Conservation (phyloP, 345 rosid species). For the Salix arbutifolia region DNA sequence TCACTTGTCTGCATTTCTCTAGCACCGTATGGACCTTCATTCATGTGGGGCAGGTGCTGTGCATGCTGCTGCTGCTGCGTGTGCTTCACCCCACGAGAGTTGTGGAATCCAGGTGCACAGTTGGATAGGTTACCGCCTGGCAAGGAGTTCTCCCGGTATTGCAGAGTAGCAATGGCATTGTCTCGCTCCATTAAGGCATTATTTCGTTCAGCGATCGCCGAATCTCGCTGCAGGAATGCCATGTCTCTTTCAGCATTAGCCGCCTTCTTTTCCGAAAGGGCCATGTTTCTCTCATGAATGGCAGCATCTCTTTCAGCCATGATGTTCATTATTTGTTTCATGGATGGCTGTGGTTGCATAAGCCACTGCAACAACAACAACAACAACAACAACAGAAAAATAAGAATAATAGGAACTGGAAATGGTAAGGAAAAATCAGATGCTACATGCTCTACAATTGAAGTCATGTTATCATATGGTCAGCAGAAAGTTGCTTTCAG, state of each 20-base stretch:
- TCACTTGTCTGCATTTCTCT: constrained; percentile 59
- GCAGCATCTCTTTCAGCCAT: constrained; percentile 98
- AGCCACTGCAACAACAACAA: constrained; percentile 60
- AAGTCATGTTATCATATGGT: neutral
- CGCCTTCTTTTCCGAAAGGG: constrained; percentile 84
- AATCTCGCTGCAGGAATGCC: constrained; percentile 90
- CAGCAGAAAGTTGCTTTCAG: constrained; percentile 4
- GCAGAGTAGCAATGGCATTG: constrained; percentile 74
- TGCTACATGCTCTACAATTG: neutral
- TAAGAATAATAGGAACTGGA: constrained; percentile 12
- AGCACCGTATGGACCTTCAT: constrained; percentile 49
- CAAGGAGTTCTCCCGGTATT: constrained; percentile 76
- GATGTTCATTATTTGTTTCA: constrained; percentile 97
- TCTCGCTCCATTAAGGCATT: constrained; percentile 85
- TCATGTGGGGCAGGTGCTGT: constrained; percentile 50
- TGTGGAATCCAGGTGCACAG: constrained; percentile 73
- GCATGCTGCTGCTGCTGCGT: constrained; percentile 70
- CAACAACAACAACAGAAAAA: constrained; percentile 18
- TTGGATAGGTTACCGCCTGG: constrained; percentile 49
- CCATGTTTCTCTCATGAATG: constrained; percentile 81
- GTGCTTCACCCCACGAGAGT: constrained; percentile 82
- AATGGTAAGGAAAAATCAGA: neutral
- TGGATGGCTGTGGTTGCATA: constrained; percentile 93
- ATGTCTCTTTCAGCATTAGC: constrained; percentile 91
- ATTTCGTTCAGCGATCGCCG: constrained; percentile 88